These are phyloP conservation scores for Blastobotrys indianensis DNA, from an alignment of 1,139 yeast genomes.

Conservation along the genomic window DNA sequence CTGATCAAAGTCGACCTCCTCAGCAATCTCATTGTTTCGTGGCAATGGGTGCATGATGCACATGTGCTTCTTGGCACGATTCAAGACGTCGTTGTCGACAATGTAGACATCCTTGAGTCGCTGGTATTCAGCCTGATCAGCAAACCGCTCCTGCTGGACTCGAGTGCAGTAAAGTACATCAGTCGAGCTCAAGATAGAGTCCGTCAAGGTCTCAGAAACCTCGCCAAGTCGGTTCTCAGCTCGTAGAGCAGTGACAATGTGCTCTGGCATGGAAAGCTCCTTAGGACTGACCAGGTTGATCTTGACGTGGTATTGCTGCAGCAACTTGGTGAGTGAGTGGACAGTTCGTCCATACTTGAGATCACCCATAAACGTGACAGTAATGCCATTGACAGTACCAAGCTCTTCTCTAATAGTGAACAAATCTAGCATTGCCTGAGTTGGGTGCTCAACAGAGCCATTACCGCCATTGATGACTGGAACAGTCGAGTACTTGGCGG, in stretches of 20 bases:
- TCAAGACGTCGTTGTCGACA: constrained; percentile 85
- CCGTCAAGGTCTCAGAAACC: constrained; percentile 73
- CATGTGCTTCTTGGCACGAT: constrained; percentile 96
- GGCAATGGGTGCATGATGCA: constrained; percentile 99
- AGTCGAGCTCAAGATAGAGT: constrained; percentile 77
- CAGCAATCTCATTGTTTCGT: constrained; percentile 91
- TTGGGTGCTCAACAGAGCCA: constrained; percentile 96
- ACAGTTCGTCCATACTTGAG: constrained; percentile 97
- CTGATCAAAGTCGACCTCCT: constrained; percentile 98
- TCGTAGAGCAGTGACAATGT: constrained; percentile 58
- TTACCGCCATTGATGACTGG: constrained; percentile 98
- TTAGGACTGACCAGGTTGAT: constrained; percentile 88
- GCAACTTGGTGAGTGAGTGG: constrained; percentile 87
- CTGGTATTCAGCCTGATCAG: constrained; percentile 67
- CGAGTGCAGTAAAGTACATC: constrained; percentile 98
- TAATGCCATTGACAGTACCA: constrained; percentile 96
- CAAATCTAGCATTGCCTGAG: constrained; percentile 94
- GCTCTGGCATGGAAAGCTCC: constrained; percentile 77
- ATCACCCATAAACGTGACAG: constrained; percentile 98
- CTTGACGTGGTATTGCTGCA: constrained; percentile 89
- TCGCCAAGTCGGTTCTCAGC: constrained; percentile 61
- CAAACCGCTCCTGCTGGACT: constrained; percentile 95
- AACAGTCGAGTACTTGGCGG: constrained; percentile 94
- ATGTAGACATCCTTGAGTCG: constrained; percentile 86
- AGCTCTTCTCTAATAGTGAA: constrained; percentile 98